These are phyloP conservation scores for Kwoniella pini DNA, from an alignment of 768 basidiomycete species.

Conservation along the genomic window DNA sequence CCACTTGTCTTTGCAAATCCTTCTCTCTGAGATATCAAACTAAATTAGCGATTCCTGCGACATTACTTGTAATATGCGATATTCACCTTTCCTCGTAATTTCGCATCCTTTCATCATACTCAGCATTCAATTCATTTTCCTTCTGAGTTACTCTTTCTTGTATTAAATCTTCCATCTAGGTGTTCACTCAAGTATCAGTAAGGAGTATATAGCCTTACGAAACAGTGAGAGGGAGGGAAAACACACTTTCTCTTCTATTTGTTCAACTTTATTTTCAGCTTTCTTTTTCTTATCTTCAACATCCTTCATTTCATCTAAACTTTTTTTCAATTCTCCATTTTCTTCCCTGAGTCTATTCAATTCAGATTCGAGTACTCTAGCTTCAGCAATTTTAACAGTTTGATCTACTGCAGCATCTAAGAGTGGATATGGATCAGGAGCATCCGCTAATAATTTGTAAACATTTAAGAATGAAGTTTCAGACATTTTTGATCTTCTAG, in stretches of 20 bases:
- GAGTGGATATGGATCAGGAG: constrained; percentile 94
- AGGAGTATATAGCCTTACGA: too few relatives aligned
- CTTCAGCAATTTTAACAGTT: constrained; percentile 84
- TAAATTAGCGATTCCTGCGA: constrained; percentile 1
- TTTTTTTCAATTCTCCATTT: constrained; percentile 74
- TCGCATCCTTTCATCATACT: constrained; percentile 90
- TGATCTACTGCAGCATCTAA: constrained; percentile 96
- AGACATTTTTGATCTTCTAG: constrained; percentile 83
- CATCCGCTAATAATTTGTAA: constrained; percentile 94
- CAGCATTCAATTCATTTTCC: constrained; percentile 94
- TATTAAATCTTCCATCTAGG: constrained; percentile 95
- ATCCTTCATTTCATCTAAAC: constrained; percentile 64
- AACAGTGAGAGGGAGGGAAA: background rate
- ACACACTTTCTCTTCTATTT: constrained; percentile 77
- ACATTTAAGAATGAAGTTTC: constrained; percentile 96
- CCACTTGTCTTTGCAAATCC: constrained; percentile 86
- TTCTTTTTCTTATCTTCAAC: constrained; percentile 75
- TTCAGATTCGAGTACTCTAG: constrained; percentile 72
- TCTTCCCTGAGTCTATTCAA: constrained; percentile 73
- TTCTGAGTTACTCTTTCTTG: constrained; percentile 85
- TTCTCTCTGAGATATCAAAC: constrained; percentile 69
- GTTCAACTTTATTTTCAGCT: constrained; percentile 69
- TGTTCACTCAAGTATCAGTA: too few relatives aligned
- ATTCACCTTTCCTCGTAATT: constrained; percentile 93
- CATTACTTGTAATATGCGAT: background rate